These are phyloP conservation scores for Colletotrichum sp. DNA, from an alignment of 2,329 filamentous ascomycete species.

Conservation along the genomic window DNA sequence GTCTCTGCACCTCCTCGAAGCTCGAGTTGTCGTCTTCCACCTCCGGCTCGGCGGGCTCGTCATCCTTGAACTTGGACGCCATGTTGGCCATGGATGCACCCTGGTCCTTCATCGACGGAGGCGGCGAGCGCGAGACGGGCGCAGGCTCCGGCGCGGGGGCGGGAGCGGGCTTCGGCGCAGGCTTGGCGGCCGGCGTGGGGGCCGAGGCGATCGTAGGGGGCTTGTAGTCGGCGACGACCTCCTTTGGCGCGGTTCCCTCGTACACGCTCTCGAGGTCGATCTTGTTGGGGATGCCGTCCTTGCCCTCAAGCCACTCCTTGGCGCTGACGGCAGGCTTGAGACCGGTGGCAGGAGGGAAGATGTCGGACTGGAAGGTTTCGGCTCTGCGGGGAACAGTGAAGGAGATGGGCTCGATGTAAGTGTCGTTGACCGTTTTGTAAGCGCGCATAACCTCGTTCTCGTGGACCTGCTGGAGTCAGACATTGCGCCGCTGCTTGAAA, in stretches of 20 bases:
- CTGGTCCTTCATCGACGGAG: conserved; percentile 81
- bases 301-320: conserved; percentile 85
- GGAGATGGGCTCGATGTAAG: conserved; percentile 94
- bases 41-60: conserved; percentile 63
- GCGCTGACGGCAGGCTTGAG: conserved; percentile 80
- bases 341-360: conserved; percentile 87
- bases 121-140: conserved; percentile 47
- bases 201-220: conserved; percentile 52
- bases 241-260: conserved; percentile 80
- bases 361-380: conserved; percentile 95
- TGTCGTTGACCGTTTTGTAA: conserved; percentile 96
- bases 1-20: conserved; percentile 86
- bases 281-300: conserved; percentile 84
- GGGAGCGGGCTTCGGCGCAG: conserved; percentile 54
- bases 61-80: conserved; percentile 85
- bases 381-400: conserved; percentile 95
- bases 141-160: conserved; percentile 55
- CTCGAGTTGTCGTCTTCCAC: conserved; percentile 74
- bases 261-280: conserved; percentile 94
- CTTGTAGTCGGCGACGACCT: conserved; percentile 75
- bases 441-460: conserved; percentile 96
- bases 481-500: not conserved
- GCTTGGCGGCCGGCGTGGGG: conserved; percentile 48
- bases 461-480: conserved; percentile 65
- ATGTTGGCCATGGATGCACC: conserved; percentile 85